Base-by-base conservation (phyloP, 2,329 filamentous ascomycete species). In the Blumeriella jaapii region DNA sequence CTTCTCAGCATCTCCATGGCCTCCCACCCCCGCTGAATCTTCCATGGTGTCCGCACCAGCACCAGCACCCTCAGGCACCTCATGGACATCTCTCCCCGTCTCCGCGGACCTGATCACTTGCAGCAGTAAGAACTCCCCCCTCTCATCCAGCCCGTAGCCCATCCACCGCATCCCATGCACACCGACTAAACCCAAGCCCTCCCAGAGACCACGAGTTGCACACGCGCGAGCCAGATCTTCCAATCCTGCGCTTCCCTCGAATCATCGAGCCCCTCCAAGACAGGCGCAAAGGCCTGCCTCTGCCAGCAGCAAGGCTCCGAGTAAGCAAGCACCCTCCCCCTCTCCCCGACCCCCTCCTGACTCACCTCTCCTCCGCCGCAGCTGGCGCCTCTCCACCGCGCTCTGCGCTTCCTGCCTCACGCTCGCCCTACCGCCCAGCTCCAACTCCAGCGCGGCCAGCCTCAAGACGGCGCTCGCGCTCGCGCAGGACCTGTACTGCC, bases 221-320 rank as follows among this genome's bases (percentile, higher is more conserved):
- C n/a, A n/a, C n/a, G n/a, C n/a, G n/a, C n/a, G n/a, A n/a, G n/a
- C n/a, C n/a, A n/a, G n/a, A n/a, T n/a, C n/a, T n/a, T n/a, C n/a
- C n/a, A n/a, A n/a, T n/a, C n/a, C n/a, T n/a, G n/a, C n/a, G n/a
- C n/a, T n/a, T n/a, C n/a, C n/a, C n/a, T n/a, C n/a, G n/a, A n/a
- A n/a, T n/a, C n/a, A n/a, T n/a, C n/a, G n/a, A n/a, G n/a, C n/a
- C n/a, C n/a, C n/a, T n/a, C n/a, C n/a, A n/a, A n/a, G n/a, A n/a
- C n/a, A n/a, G n/a, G n/a, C n/a, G n/a, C n/a, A n/a, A 30, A 29
- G 27, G 12, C 14, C 18, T 38, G 35, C 12, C 31, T 32, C 29
- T 38, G 35, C 17, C 15, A 27, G 12, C 22, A 37, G 27, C 10
- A 11, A 32, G 22, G n/a, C n/a, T n/a, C n/a, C 11, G 15, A 25